Base-by-base conservation (phyloP, 2,329 filamentous ascomycete genomes). In the Pseudocercospora ulei region DNA sequence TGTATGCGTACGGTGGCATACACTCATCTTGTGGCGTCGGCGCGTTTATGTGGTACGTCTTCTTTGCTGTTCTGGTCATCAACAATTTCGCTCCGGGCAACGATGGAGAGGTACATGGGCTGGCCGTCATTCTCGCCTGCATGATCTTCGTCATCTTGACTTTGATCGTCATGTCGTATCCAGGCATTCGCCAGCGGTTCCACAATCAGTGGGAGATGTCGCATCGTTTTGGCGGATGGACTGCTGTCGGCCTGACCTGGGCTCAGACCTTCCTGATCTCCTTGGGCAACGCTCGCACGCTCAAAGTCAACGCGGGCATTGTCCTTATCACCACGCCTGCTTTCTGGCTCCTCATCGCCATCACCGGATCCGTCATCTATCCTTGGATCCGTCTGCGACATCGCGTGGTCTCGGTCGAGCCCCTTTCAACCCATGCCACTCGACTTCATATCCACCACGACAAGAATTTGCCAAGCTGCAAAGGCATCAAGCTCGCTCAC, bases 171-270 rank as follows among this genome's bases (percentile, higher is more conserved):
- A 72, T 76, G 35, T 77, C 82, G 1, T 71, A 78, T 56, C 81
- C 82, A 2, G 56, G 59, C 6, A 67, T 85, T 49, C 75, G 82
- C 13, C 65, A 68, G 49, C 70, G 66, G 30, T 66, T 70, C 46
- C 81, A 86, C 63, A 72, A 86, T 59, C 59, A 69, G 40, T 86
- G 84, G 55, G 82, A 86, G 62, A 62, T 73, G 31, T 71, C 72
- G 30, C 82, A 86, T 60, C 77, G 81, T 31, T 85, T 81, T 57
- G 71, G 71, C 3, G 81, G 80, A n/a, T 86, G 81, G 81, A 66
- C 70, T 7, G 67, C 74, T 6, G 65, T 85, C 4, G 65, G 62
- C 1, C 61, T 84, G 19, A 78, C 86, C 55, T 80, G 81, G 72
- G 68, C 63, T 0, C 72, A 80, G 43, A 61, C 82, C 6, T 62